These are phyloP conservation scores for Draba incana DNA, from an alignment of 345 rosid genomes.

Conservation along the genomic window DNA sequence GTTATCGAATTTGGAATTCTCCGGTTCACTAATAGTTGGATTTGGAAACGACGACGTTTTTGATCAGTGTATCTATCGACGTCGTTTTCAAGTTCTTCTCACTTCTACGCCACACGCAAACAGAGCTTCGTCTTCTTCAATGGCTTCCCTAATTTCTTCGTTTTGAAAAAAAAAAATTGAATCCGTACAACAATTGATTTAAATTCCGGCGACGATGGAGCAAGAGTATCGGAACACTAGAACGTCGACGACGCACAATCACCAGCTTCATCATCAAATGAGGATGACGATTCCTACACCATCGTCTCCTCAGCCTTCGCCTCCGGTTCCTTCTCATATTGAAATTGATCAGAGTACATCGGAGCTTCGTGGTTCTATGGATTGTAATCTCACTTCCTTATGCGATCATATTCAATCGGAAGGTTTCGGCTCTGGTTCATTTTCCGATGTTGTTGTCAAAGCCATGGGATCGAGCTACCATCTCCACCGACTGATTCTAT, in stretches of 20 bases:
- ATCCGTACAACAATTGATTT: not conserved
- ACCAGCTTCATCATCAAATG: conserved; percentile 37
- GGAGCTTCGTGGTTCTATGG: conserved; percentile 74
- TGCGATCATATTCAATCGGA: conserved; percentile 92
- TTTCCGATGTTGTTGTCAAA: conserved; percentile 85
- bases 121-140: conserved; percentile 13
- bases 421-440: conserved; percentile 80
- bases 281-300: conserved; percentile 49
- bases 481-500: conserved; percentile 92
- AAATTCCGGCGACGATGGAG: conserved; percentile 1
- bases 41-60: not conserved
- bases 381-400: conserved; percentile 85
- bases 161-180: conserved; percentile 4
- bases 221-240: conserved; percentile 35
- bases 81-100: not conserved
- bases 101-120: conserved; percentile 22
- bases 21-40: not conserved
- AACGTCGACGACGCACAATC: conserved; percentile 46
- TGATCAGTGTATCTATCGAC: not conserved
- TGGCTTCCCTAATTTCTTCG: conserved; percentile 25
- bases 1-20: conserved; percentile 1
- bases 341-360: conserved; percentile 69
- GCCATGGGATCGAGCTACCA: conserved; percentile 85
- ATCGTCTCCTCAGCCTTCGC: conserved; percentile 53
- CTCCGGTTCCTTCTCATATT: conserved; percentile 53